Percentiles rank a stretch among this genome's conserved stretches.
These are phyloP conservation scores for Boletus subparvulus DNA, from an alignment of 768 basidiomycete species.

Conservation along the genomic window DNA sequence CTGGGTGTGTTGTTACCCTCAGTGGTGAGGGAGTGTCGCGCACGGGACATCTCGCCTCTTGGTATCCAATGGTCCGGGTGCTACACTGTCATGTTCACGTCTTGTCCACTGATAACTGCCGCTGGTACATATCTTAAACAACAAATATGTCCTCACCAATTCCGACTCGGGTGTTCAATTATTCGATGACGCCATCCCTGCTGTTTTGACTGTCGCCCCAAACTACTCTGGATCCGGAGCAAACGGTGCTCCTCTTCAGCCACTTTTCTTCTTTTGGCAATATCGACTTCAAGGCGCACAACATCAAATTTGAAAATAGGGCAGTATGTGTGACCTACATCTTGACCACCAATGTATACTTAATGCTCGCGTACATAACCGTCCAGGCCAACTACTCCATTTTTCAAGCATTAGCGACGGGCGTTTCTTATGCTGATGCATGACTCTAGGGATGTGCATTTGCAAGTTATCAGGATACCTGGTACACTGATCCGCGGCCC, in stretches of 20 bases:
- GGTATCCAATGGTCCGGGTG: background rate
- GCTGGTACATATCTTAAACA: no score
- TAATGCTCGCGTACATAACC: constrained; percentile 16
- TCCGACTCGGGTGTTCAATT: constrained; percentile 21
- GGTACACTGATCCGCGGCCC: background rate
- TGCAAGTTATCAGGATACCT: background rate
- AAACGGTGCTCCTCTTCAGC: background rate
- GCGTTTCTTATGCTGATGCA: constrained; percentile 55
- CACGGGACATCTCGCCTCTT: background rate
- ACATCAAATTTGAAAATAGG: no score
- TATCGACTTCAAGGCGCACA: background rate
- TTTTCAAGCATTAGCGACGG: no score
- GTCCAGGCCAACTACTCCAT: no score
- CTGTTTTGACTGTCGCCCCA: constrained; percentile 24
- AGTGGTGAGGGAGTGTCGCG: constrained; percentile 12
- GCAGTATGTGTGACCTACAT: no score
- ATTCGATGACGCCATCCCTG: constrained; percentile 52
- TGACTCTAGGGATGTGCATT: constrained; percentile 59
- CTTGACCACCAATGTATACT: constrained; percentile 38
- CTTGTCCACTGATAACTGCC: no score
- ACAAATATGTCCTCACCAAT: no score
- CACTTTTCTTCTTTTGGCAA: background rate
- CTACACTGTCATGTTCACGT: background rate
- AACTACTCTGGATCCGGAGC: background rate
- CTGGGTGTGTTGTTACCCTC: no score